Evolutionary conservation across 768 basidiomycete species (phyloP).

Genomic region (Vararia minispora): DNA sequence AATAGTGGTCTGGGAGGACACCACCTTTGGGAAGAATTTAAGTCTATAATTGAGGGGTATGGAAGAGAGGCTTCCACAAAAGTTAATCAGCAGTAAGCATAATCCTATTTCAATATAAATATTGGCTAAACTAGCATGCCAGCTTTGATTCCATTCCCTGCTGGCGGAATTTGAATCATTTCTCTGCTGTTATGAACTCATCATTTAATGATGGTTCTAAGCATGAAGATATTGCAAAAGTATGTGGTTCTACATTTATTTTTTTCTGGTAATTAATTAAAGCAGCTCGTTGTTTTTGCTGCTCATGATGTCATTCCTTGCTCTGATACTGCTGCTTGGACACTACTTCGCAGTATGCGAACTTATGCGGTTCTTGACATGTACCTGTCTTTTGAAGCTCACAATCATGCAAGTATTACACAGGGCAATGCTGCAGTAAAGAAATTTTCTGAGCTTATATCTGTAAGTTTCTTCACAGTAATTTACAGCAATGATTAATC

Average conservation of each 20-base stretch:
- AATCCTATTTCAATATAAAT: slow-evolving; percentile 1
- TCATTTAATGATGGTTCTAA: slow-evolving; percentile 26
- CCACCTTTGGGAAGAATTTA: slow-evolving; percentile 21
- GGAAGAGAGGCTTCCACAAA: slow-evolving; percentile 6
- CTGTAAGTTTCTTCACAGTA: no score
- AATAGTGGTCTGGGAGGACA: slow-evolving; percentile 22
- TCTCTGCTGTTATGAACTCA: slow-evolving; percentile 16
- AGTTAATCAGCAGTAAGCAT: slow-evolving; percentile 18
- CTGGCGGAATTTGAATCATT: slow-evolving; percentile 26
- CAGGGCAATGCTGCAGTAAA: no score
- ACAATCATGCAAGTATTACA: no score
- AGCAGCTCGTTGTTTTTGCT: no score
- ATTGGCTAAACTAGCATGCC: neutral
- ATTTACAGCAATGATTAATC: no score
- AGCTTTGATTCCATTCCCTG: slow-evolving; percentile 21
- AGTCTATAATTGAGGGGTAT: slow-evolving; percentile 13
- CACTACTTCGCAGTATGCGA: no score
- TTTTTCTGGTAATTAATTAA: neutral
- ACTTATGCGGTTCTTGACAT: no score
- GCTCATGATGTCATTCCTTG: no score
- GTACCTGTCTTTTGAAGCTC: no score
- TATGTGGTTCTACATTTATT: slow-evolving; percentile 8
- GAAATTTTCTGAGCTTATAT: no score
- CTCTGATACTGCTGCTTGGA: no score
- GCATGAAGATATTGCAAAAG: slow-evolving; percentile 25